phyloP scores from a whole-genome alignment of 306 rosid species.

The Boehmeria nivea region DNA sequence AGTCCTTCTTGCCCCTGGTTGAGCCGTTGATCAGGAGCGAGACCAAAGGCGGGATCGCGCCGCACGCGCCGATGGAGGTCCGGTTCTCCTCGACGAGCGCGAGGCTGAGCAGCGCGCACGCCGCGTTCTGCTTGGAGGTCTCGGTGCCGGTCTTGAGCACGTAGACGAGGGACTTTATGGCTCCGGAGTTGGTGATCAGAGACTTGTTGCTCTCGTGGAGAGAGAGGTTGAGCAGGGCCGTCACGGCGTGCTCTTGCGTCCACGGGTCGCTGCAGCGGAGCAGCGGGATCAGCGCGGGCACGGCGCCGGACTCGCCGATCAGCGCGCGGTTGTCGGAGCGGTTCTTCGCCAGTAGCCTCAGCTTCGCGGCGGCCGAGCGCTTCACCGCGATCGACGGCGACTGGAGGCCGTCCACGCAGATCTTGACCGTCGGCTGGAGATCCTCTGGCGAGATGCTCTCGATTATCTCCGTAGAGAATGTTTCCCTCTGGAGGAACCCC shows the following conservation, averaged over 20 bases:
- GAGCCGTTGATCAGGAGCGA: slow-evolving; percentile 68
- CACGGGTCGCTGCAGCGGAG: slow-evolving; percentile 88
- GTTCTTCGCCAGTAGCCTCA: slow-evolving; percentile 83
- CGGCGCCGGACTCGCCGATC: slow-evolving; percentile 92
- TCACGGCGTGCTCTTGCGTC: slow-evolving; percentile 94
- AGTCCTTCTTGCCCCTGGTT: slow-evolving; percentile 83
- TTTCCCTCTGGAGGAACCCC: slow-evolving; percentile 83
- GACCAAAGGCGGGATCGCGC: slow-evolving; percentile 79
- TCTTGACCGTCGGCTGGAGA: slow-evolving; percentile 94
- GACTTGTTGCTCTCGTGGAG: slow-evolving; percentile 72
- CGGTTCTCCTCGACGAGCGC: slow-evolving; percentile 79
- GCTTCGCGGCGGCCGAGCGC: slow-evolving; percentile 93
- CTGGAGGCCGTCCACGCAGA: slow-evolving; percentile 75
- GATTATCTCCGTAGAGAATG: slow-evolving; percentile 84
- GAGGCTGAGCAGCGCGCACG: slow-evolving; percentile 80
- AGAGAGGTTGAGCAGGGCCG: slow-evolving; percentile 79
- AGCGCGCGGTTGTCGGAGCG: slow-evolving; percentile 73
- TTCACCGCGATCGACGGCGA: slow-evolving; percentile 69
- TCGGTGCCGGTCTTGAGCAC: slow-evolving; percentile 88
- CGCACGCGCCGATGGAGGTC: slow-evolving; percentile 83
- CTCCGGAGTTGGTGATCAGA: slow-evolving; percentile 71
- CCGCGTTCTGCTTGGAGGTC: slow-evolving; percentile 91
- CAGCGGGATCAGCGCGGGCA: slow-evolving; percentile 73
- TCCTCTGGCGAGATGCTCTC: slow-evolving; percentile 99
- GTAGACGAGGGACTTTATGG: slow-evolving; percentile 73